These are phyloP conservation scores for Raffaelea deltoideospora DNA, from an alignment of 2,329 filamentous ascomycete genomes.

Conservation along the genomic window DNA sequence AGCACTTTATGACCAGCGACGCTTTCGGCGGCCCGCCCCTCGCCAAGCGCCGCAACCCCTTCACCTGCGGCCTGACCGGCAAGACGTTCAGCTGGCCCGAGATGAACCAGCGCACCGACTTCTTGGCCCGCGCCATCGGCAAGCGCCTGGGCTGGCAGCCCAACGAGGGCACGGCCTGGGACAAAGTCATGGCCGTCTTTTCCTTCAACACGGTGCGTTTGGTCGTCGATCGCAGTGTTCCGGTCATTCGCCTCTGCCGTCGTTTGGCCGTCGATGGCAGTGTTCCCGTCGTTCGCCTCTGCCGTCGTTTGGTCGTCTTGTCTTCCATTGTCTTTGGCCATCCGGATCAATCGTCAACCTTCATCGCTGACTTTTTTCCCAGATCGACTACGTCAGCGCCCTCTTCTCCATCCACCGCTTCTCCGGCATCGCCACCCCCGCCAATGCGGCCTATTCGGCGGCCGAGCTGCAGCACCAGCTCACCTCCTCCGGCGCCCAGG, in stretches of 20 bases:
- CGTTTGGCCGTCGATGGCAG: background rate
- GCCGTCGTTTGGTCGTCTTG: too few relatives aligned
- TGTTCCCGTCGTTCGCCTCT: background rate
- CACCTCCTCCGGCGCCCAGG: conserved; percentile 46
- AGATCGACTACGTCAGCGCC: conserved; percentile 46
- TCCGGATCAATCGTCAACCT: too few relatives aligned
- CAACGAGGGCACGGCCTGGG: conserved; percentile 57
- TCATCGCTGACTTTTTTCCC: too few relatives aligned
- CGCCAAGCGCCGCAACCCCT: conserved; percentile 30
- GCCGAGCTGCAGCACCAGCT: conserved; percentile 54
- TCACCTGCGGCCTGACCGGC: conserved; percentile 13
- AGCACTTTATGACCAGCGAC: conserved; percentile 65
- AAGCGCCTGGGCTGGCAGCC: conserved; percentile 57
- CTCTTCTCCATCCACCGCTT: conserved; percentile 40
- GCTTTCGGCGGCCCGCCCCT: conserved; percentile 50
- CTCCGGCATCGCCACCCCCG: conserved; percentile 46
- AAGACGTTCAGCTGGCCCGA: conserved; percentile 8
- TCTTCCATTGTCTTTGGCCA: too few relatives aligned
- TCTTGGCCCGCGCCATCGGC: conserved; percentile 31
- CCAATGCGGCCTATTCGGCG: conserved; percentile 55
- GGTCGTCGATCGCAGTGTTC: background rate
- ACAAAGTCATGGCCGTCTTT: conserved; percentile 60
- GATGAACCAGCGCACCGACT: conserved; percentile 6
- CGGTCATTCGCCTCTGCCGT: background rate
- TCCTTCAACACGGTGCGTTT: conserved; percentile 46